Evolutionary conservation across 2,329 filamentous ascomycete genomes (phyloP).

Genomic region (Neurospora sp.): DNA sequence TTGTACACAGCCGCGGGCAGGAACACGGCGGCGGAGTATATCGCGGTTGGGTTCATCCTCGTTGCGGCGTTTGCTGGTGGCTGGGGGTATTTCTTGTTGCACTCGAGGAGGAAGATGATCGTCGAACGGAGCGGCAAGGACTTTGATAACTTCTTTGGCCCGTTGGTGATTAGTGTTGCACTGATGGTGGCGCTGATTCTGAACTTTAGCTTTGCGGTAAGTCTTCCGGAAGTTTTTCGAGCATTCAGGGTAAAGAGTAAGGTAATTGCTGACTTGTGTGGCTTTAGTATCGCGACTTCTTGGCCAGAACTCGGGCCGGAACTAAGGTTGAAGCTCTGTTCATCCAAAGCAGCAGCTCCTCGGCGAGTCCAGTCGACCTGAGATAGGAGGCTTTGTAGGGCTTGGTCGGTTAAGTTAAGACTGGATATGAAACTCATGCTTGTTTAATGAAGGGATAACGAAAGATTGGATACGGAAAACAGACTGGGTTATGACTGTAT

Average conservation of each 20-base stretch:
- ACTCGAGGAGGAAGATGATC: conserved; percentile 69
- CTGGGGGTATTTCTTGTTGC: conserved; percentile 85
- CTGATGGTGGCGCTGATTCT: conserved; percentile 69
- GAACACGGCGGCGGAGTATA: conserved; percentile 63
- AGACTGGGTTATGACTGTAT: neutral
- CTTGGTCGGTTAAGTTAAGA: neutral
- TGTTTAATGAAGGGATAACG: neutral
- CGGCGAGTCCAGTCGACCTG: neutral
- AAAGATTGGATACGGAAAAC: neutral
- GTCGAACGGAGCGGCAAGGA: conserved; percentile 78
- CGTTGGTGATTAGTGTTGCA: conserved; percentile 71
- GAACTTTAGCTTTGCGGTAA: conserved; percentile 83
- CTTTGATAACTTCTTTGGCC: conserved; percentile 82
- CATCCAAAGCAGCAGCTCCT: neutral
- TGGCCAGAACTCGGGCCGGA: neutral
- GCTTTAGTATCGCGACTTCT: conserved; percentile 5
- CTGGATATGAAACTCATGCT: neutral
- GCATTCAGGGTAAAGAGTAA: neutral
- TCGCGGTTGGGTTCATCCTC: conserved; percentile 74
- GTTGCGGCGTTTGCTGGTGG: conserved; percentile 74
- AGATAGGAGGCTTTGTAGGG: neutral
- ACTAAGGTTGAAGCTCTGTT: neutral
- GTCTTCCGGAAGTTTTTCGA: conserved; percentile 14
- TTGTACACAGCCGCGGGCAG: conserved; percentile 80
- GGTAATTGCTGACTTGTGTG: neutral